Percentiles rank a stretch among this genome's conserved stretches.
Evolutionary conservation across 371 early-diverging fungal genomes (phyloP).

Genomic region (Vairimorpha ceranae): DNA sequence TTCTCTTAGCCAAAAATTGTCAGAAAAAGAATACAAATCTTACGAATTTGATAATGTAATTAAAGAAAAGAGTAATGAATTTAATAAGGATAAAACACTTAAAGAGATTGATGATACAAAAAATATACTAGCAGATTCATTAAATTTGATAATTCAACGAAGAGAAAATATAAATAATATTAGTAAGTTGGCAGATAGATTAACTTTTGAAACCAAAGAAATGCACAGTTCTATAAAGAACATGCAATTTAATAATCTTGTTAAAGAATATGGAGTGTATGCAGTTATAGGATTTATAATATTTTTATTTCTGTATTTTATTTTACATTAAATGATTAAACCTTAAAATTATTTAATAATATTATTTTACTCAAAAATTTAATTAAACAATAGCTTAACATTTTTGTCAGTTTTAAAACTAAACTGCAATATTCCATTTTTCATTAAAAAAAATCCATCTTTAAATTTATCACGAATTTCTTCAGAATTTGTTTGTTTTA

Average conservation of each 20-base stretch:
- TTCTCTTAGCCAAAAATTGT: background rate
- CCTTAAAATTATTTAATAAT: background rate
- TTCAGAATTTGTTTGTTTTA: background rate
- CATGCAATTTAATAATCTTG: conserved; percentile 35
- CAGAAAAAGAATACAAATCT: background rate
- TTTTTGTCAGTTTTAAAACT: background rate
- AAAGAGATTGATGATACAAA: conserved; percentile 42
- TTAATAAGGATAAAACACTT: conserved; percentile 43
- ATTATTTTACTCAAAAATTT: background rate
- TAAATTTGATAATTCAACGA: conserved; percentile 45
- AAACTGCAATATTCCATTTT: background rate
- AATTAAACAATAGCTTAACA: background rate
- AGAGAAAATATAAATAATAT: conserved; percentile 51
- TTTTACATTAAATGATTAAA: conserved; percentile 1
- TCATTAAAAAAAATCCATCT: background rate
- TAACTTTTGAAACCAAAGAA: conserved; percentile 36
- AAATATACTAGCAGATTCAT: conserved; percentile 42
- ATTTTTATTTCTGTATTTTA: conserved; percentile 38
- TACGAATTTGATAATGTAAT: conserved; percentile 42
- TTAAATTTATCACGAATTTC: background rate
- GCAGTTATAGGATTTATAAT: conserved; percentile 29
- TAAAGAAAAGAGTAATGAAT: conserved; percentile 24
- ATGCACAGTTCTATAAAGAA: conserved; percentile 36
- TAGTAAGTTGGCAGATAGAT: conserved; percentile 29
- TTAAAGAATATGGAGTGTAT: conserved; percentile 43